These are phyloP conservation scores for Abrus pulchellus DNA, from an alignment of 306 rosid genomes.

Conservation along the genomic window DNA sequence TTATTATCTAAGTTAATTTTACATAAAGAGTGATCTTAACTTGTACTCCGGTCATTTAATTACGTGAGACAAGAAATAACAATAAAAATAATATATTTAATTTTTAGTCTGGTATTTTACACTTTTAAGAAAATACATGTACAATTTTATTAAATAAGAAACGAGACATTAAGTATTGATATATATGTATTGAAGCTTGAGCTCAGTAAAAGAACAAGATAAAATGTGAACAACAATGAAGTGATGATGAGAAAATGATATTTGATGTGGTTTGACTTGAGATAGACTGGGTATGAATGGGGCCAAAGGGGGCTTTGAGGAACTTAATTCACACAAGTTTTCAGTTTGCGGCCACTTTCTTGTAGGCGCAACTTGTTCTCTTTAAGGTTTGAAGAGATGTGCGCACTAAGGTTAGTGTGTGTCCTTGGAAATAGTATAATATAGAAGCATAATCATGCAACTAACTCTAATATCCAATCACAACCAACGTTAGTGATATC, in stretches of 20 bases:
- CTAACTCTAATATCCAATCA: constrained; percentile 10
- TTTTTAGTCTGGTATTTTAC: too few species aligned
- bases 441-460: background rate
- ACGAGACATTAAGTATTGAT: too few species aligned
- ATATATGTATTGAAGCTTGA: too few species aligned
- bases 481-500: constrained; percentile 4
- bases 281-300: background rate
- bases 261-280: constrained; percentile 15
- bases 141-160: too few species aligned
- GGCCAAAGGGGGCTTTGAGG: background rate
- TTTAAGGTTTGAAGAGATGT: background rate
- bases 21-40: too few species aligned
- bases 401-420: background rate
- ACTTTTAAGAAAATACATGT: too few species aligned
- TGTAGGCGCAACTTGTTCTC: constrained; percentile 26
- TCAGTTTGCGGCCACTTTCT: background rate
- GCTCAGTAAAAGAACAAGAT: too few species aligned
- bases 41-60: too few species aligned
- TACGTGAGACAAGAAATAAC: too few species aligned
- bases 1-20: too few species aligned
- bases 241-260: background rate
- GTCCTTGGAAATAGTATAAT: background rate
- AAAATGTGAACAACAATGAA: background rate
- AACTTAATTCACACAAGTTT: background rate
- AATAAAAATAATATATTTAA: too few species aligned